These are phyloP conservation scores for Tetragonia tetragonoides DNA, from an alignment of 148 eudicot species.

Conservation along the genomic window DNA sequence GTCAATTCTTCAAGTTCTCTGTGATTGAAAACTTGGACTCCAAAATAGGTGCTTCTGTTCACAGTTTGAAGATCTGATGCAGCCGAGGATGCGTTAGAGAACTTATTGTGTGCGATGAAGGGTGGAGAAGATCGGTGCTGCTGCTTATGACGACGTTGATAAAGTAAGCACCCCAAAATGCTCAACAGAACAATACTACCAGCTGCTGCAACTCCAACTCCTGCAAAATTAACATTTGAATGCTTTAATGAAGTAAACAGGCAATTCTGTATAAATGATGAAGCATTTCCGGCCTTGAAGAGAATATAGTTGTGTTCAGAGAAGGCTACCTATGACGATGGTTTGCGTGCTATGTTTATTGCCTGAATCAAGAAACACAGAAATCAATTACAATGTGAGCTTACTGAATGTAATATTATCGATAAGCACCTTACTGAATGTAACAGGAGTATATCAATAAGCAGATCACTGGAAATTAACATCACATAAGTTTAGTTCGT, in stretches of 20 bases:
- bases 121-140: neutral
- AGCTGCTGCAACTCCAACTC: conserved; percentile 11
- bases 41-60: conserved; percentile 31
- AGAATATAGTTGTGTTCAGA: neutral
- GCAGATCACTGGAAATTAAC: too few species aligned
- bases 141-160: neutral
- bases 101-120: neutral
- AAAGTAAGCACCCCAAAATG: conserved; percentile 6
- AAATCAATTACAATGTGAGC: neutral
- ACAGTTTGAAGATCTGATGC: conserved; percentile 13
- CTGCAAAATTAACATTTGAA: neutral
- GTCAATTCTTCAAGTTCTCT: conserved; percentile 59
- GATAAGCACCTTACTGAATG: too few species aligned
- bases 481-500: neutral
- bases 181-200: neutral
- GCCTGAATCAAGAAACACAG: conserved; percentile 1
- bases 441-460: too few species aligned
- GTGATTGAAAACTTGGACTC: conserved; percentile 48
- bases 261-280: neutral
- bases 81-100: neutral
- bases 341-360: neutral
- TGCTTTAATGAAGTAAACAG: too few species aligned
- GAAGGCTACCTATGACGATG: conserved; percentile 14
- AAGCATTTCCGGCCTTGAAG: neutral
- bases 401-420: neutral